Evolutionary conservation across 768 basidiomycete species (phyloP).

Genomic region (Tulasnella sp.): DNA sequence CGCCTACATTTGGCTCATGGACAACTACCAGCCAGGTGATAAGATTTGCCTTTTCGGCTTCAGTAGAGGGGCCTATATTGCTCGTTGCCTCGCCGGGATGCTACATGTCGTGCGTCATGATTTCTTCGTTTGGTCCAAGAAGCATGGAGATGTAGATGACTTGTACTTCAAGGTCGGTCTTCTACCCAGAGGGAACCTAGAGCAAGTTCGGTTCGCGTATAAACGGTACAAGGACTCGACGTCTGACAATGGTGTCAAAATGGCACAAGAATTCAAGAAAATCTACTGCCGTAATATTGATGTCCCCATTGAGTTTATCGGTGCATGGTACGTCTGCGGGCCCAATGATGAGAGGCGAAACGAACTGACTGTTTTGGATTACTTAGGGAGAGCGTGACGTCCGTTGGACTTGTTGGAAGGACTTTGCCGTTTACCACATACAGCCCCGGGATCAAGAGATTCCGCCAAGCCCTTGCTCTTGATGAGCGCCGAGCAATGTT

Average conservation of each 20-base stretch:
- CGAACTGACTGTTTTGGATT: not conserved
- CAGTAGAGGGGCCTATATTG: slow-evolving; percentile 24
- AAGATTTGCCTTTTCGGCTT: slow-evolving; percentile 35
- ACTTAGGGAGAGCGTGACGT: slow-evolving; percentile 33
- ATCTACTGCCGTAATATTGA: too few relatives aligned
- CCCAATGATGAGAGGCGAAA: not conserved
- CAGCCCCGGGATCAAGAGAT: slow-evolving; percentile 29
- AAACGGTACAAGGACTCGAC: slow-evolving; percentile 4
- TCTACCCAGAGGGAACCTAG: not conserved
- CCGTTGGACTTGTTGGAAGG: slow-evolving; percentile 32
- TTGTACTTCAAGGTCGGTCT: slow-evolving; percentile 7
- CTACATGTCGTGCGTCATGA: slow-evolving; percentile 14
- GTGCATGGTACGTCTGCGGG: slow-evolving; percentile 27
- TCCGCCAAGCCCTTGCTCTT: slow-evolving; percentile 32
- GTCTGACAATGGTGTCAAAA: slow-evolving; percentile 12
- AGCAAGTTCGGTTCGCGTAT: slow-evolving; percentile 18
- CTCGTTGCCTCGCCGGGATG: slow-evolving; percentile 29
- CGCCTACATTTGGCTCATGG: slow-evolving; percentile 23
- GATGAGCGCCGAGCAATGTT: slow-evolving; percentile 25
- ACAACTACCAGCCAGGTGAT: slow-evolving; percentile 34
- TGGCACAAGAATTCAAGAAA: slow-evolving; percentile 32
- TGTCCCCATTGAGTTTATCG: slow-evolving; percentile 34
- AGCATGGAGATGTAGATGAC: too few relatives aligned
- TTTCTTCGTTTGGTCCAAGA: not conserved
- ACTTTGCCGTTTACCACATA: slow-evolving; percentile 33